These are phyloP conservation scores for Rhynchospora pubera DNA, from an alignment of 176 grass and related monocot species.

Conservation along the genomic window DNA sequence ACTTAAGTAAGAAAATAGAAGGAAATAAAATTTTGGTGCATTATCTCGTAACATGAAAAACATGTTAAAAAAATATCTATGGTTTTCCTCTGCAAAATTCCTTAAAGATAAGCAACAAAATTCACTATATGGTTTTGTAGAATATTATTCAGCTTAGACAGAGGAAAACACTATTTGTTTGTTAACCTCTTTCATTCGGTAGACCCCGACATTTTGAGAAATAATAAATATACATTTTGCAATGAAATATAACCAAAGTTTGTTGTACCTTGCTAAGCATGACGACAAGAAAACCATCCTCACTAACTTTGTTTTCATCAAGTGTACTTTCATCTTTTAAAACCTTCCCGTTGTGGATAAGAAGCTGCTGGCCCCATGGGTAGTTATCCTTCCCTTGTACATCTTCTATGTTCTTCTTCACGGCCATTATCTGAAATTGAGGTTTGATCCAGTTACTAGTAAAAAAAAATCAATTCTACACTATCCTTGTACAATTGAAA, in stretches of 20 bases:
- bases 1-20: not conserved
- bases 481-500: no score
- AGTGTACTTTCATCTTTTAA: conserved; percentile 95
- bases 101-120: not conserved
- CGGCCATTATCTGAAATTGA: conserved; percentile 66
- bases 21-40: not conserved
- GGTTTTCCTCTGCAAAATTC: not conserved
- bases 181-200: not conserved
- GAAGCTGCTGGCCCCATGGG: conserved; percentile 75
- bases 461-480: no score
- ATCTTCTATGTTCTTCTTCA: conserved; percentile 92
- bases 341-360: conserved; percentile 82
- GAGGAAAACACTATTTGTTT: not conserved
- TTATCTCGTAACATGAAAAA: not conserved
- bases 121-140: not conserved
- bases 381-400: conserved; percentile 81
- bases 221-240: not conserved
- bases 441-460: not conserved
- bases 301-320: conserved; percentile 77
- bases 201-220: not conserved
- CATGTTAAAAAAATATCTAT: not conserved
- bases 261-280: conserved; percentile 77
- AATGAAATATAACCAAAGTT: not conserved
- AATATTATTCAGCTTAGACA: not conserved
- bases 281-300: conserved; percentile 76